Evolutionary conservation across 1,139 yeast species (phyloP), one percentile per base, ranked within the genome.

Genomic region (Lodderomyces metapsilosis): DNA sequence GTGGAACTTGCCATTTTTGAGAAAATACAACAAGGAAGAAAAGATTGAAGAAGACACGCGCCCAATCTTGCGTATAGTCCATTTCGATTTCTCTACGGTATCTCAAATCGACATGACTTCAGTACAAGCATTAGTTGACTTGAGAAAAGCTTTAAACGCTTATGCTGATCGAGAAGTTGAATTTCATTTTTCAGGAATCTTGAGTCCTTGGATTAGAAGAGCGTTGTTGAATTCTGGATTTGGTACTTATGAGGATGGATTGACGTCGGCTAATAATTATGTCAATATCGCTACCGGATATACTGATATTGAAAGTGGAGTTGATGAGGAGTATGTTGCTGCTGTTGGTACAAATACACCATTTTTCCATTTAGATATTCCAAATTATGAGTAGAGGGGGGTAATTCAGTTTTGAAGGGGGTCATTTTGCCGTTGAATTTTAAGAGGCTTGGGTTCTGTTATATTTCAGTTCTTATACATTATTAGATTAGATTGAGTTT

Each of bases 141-240:
- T 87, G 54, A 74, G 87, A 51, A 84, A 82, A 50, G 82, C 88
- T 7, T 64, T 88, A 44, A 82, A 83, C 61, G 74, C 71, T 43
- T 88, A 86, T 56, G 87, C 95, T 32, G 91, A 87, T 56, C 72
- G 85, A 45, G 91, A 86, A 52, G 92, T 88, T 43, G 96, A 89
- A 62, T 83, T 83, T 66, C 97, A 91, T 61, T 89, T 91, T 59
- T 80, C 88, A 11, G 95, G 96, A 20, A 80, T 91, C 32, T 67
- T 84, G 42, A 82, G 88, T 43, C 89, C 92, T 8, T 89, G 97
- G 97, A 78, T 87, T 43, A 79, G 88, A 57, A 76, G 94, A 54
- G 88, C 84, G 8, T 74, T 91, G 51, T 59, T 84, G 38, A 78
- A 81, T 52, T 83, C 84, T 43, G 95, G 95, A 1, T 89, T 89